phyloP scores from a whole-genome alignment of 2,329 filamentous ascomycete genomes.

The Didymella segeticola region DNA sequence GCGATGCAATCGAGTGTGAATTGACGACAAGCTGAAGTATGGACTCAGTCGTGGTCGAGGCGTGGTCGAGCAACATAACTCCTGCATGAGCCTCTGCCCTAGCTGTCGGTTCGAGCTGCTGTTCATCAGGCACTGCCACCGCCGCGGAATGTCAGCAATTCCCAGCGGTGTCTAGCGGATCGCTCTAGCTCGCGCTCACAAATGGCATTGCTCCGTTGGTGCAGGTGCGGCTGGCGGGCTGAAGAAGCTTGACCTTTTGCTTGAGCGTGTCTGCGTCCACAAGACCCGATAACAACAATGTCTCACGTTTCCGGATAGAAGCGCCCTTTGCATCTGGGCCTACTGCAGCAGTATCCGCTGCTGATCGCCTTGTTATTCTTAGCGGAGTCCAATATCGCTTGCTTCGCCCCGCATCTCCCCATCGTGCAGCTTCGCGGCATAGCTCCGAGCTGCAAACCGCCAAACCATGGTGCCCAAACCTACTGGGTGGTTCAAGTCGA shows the following conservation, averaged over 20 bases:
- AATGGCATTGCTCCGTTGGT: conserved; percentile 31
- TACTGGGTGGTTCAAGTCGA: conserved; percentile 46
- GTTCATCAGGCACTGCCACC: conserved; percentile 40
- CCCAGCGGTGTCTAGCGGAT: conserved; percentile 29
- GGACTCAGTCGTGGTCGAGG: not conserved
- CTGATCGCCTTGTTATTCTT: conserved; percentile 43
- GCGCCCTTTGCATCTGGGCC: conserved; percentile 30
- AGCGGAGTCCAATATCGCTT: conserved; percentile 34
- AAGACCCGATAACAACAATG: conserved; percentile 18
- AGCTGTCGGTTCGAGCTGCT: too few relatives aligned
- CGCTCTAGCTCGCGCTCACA: conserved; percentile 22
- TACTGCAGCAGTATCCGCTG: conserved; percentile 24
- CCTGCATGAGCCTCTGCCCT: conserved; percentile 13
- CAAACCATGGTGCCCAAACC: conserved; percentile 48
- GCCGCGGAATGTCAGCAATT: conserved; percentile 36
- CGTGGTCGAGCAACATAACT: conserved; percentile 16
- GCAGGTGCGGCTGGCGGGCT: conserved; percentile 43
- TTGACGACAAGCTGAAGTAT: conserved; percentile 1
- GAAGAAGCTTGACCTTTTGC: conserved; percentile 27
- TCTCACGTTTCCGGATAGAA: conserved; percentile 20
- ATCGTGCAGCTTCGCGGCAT: conserved; percentile 27
- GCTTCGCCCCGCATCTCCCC: conserved; percentile 30
- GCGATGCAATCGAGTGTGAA: not conserved
- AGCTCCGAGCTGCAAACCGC: conserved; percentile 33
- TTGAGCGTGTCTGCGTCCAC: conserved; percentile 27